phyloP scores from a whole-genome alignment of 2,329 filamentous ascomycete genomes.

The Penicillium crustosum region DNA sequence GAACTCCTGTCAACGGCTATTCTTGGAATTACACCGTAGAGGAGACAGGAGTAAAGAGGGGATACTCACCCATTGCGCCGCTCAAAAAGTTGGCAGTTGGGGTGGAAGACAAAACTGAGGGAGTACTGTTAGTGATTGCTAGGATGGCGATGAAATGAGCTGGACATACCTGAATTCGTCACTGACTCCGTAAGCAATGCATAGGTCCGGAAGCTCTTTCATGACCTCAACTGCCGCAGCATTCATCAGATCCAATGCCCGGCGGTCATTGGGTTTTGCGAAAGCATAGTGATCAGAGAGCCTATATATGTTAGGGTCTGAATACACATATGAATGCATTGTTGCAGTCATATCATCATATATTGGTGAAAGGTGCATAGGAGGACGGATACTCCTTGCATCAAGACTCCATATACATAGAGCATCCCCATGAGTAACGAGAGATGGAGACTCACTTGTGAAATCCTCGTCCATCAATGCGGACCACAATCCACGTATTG shows the following conservation, averaged over 20 bases:
- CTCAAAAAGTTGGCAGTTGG: conserved; percentile 78
- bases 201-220: conserved; percentile 78
- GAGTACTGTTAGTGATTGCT: not conserved
- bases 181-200: conserved; percentile 87
- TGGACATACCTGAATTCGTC: conserved; percentile 71
- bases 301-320: conserved; percentile 45
- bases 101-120: conserved; percentile 81
- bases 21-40: not conserved
- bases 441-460: conserved; percentile 66
- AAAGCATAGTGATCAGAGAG: conserved; percentile 82
- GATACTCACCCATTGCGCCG: conserved; percentile 68
- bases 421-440: not conserved
- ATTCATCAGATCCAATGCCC: conserved; percentile 93
- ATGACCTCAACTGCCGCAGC: conserved; percentile 82
- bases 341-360: not conserved
- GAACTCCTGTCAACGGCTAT: not conserved
- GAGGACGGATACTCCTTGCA: not conserved
- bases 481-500: conserved; percentile 93
- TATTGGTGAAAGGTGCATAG: not conserved
- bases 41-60: not conserved
- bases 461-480: conserved; percentile 91
- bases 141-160: conserved; percentile 1
- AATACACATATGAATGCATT: not conserved
- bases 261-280: conserved; percentile 85
- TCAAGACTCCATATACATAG: not conserved